Evolutionary conservation across 2,329 filamentous ascomycete genomes (phyloP), one percentile per base, ranked within the genome.

Genomic region (Didymella exigua): DNA sequence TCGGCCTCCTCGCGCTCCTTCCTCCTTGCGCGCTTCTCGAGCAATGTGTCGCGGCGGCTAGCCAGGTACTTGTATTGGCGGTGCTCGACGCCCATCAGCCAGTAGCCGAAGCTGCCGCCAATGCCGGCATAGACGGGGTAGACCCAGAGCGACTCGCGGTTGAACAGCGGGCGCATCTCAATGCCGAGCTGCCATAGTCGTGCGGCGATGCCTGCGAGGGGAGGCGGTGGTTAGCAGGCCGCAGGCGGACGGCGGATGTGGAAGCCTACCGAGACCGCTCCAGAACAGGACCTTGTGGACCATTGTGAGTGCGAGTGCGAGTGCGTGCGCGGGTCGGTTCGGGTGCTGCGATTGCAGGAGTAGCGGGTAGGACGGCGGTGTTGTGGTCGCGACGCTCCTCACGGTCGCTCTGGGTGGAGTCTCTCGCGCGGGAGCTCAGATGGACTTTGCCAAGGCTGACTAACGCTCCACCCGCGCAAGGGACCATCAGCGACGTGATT

Each of bases 141-240:
- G 46, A 87, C 91, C 89, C 91, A 96, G 71, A 96, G 86, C 50
- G 89, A 89, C 74, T 89, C 83, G 72, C 84, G 86, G 79, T 89
- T 88, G 84, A 98, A 91, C 77, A 97, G 88, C 47, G 93, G 95
- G 60, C 93, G 91, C 92, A 96, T 96, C 82, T 99, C 92, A 76
- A 99, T 95, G 73, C 93, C 95, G 76, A 99, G 88, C 79, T 98
- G 95, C 91, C 93, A 97, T 78, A 95, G 85, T 69, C 93, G 90
- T 73, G 93, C 89, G 74, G 90, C 92, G 70, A 97, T 80, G 82
- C 95, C 95, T 99, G 56, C 33, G 44, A 27, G 56, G 11, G 46
- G 41, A 30, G 37, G 58, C 57, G 50, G 61, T 47, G 54, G 62
- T 72, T 53, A 72, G 65, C 59, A 59, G 27, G 58, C 30, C 49